A percentile compares a stretch with the other conserved stretches of the same genome.
These are phyloP conservation scores for Triticum urartu DNA, from an alignment of 176 grass and related monocot genomes.

Conservation along the genomic window DNA sequence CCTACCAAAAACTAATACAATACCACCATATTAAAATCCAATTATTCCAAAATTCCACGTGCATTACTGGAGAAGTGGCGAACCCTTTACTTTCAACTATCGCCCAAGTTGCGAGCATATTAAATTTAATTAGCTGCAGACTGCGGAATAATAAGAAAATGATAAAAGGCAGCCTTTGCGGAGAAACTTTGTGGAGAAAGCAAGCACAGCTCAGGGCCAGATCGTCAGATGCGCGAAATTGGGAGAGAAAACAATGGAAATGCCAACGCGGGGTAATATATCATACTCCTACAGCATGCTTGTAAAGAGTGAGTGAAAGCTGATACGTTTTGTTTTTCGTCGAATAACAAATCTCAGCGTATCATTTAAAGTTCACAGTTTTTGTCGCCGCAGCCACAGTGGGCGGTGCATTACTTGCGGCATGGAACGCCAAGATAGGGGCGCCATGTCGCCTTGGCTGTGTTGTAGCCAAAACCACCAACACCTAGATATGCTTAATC, in stretches of 20 bases:
- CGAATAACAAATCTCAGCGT: neutral
- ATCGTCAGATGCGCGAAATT: neutral
- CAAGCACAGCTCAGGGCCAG: constrained; percentile 16
- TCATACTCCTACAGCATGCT: neutral
- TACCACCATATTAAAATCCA: too few species aligned
- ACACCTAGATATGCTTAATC: neutral
- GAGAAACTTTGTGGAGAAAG: constrained; percentile 42
- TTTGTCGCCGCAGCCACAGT: constrained; percentile 11
- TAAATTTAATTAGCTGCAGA: neutral
- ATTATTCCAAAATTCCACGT: constrained; percentile 5
- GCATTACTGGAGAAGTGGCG: neutral
- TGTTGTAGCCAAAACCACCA: neutral
- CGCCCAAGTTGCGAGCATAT: neutral
- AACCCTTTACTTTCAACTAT: neutral
- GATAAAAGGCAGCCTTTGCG: neutral
- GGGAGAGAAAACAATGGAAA: neutral
- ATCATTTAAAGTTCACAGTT: neutral
- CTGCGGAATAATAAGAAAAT: neutral
- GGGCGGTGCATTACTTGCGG: constrained; percentile 10
- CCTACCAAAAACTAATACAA: neutral
- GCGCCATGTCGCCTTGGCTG: neutral
- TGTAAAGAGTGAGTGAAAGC: neutral
- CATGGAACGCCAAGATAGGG: constrained; percentile 16
- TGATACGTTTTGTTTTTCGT: neutral
- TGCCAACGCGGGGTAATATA: neutral